Base-by-base conservation (phyloP, 129 eudicot species). In the Chrysanthemum makinoi region DNA sequence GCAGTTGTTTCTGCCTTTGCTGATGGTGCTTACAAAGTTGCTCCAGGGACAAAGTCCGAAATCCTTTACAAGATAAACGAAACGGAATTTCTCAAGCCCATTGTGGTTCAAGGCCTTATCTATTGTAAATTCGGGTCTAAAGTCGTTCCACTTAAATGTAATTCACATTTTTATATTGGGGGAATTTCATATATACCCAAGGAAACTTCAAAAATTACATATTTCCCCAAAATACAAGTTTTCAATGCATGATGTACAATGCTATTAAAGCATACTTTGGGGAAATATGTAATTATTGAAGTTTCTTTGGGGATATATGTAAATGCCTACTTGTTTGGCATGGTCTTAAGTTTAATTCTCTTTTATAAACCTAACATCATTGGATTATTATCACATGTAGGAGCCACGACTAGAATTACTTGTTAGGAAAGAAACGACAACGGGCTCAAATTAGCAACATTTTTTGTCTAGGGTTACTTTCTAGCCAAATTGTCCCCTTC, bases 381-480 rank as follows among this genome's bases (percentile, higher is more conserved):
- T 3, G 12, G 15, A 15, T 53, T 28, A 35, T 72, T 48, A 49
- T 19, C 10, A 48, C 19, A 20, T 77, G 59, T 66, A 83, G 86
- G 86, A 62, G 82, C 80, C 9, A 70, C 57, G 19, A 86, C 87
- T 11, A 68, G 77, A 51, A 74, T 83, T 46, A 68, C 86, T 68
- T 86, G 92, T 64, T 62, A 79, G 54, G 88, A 78, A 61, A 56
- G 70, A 47, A 79, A 81, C 84, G 71, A 62, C 69, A 19, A 65
- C 16, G 92, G 88, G 22, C 75, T 78, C 12, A 86, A 86, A 20
- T 28, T 80, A 57, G 76, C 86, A 22, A 83, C 88, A 12, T 78
- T 83, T 66, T 79, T 81, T 0, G 51, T 83, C 44, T 19, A 83
- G 62, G 92, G 92, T 44, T 86, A 86, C 80, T 86, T 86, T 76